A percentile compares a stretch with the other conserved stretches of the same genome.
Evolutionary conservation across 306 rosid species (phyloP).

Genomic region (barrel medic (Medicago truncatula)): DNA sequence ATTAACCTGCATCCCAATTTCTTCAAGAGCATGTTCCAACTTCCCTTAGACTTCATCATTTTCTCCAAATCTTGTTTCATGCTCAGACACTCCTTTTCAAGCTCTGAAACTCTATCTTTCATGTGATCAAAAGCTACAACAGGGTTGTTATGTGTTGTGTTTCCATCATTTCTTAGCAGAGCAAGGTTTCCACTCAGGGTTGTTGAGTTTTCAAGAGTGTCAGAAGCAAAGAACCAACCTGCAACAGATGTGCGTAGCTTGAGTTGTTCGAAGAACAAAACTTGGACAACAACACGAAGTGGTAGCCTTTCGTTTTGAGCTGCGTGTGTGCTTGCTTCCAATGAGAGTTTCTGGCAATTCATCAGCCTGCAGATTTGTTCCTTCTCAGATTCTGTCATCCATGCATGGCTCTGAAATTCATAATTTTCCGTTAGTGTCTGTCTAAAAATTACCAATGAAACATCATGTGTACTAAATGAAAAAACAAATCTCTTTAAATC

Average conservation of each 20-base stretch:
- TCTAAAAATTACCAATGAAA: background rate
- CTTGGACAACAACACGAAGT: constrained; percentile 83
- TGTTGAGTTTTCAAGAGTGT: constrained; percentile 66
- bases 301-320: constrained; percentile 94
- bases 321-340: constrained; percentile 97
- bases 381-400: constrained; percentile 86
- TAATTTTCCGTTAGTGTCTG: constrained; percentile 15
- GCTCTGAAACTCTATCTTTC: constrained; percentile 70
- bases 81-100: constrained; percentile 77
- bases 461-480: no score
- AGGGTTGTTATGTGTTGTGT: constrained; percentile 39
- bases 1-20: constrained; percentile 63
- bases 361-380: constrained; percentile 84
- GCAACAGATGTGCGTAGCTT: constrained; percentile 83
- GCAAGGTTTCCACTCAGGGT: constrained; percentile 57
- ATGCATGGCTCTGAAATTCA: constrained; percentile 69
- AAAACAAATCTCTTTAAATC: no score
- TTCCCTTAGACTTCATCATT: constrained; percentile 71
- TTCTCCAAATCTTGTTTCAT: constrained; percentile 82
- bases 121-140: constrained; percentile 56
- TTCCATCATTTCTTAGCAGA: constrained; percentile 45
- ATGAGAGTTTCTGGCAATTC: constrained; percentile 92
- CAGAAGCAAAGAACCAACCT: constrained; percentile 80
- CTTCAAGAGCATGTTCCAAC: constrained; percentile 71
- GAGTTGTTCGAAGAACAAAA: constrained; percentile 88